Percentiles rank a stretch among this genome's conserved stretches.
Conservation (phyloP, 1,139 yeast species). For the Lodderomyces beijingensis region DNA sequence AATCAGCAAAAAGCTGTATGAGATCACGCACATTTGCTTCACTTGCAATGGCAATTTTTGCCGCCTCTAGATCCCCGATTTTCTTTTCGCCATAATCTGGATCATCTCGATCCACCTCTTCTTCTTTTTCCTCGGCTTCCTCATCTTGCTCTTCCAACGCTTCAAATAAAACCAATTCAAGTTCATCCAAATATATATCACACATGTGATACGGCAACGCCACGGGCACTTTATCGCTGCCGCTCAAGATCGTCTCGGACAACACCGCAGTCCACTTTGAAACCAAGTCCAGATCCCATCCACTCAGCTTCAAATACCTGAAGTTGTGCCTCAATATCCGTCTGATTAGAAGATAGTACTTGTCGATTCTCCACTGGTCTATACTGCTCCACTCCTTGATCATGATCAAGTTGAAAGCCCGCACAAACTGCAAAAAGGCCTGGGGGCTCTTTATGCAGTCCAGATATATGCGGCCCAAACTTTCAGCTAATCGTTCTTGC, state of each 20-base stretch:
- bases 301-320: slow-evolving; percentile 45
- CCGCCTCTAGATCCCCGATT: slow-evolving; percentile 20
- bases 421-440: slow-evolving; percentile 41
- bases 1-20: slow-evolving; percentile 53
- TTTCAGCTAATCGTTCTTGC: slow-evolving; percentile 78
- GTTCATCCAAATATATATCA: slow-evolving; percentile 82
- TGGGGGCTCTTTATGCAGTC: slow-evolving; percentile 31
- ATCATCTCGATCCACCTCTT: slow-evolving; percentile 33
- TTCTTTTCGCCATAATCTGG: slow-evolving; percentile 18
- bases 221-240: slow-evolving; percentile 56
- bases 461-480: slow-evolving; percentile 60
- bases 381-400: slow-evolving; percentile 78
- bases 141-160: slow-evolving; percentile 37
- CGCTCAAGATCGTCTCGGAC: slow-evolving; percentile 48
- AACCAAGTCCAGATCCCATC: slow-evolving; percentile 55
- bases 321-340: slow-evolving; percentile 67
- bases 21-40: slow-evolving; percentile 53
- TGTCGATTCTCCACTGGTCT: slow-evolving; percentile 86
- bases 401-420: slow-evolving; percentile 81
- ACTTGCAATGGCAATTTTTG: slow-evolving; percentile 30
- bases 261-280: slow-evolving; percentile 42
- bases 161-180: slow-evolving; percentile 60
- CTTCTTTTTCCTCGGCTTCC: too few relatives aligned
- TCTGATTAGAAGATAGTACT: slow-evolving; percentile 77
- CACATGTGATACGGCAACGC: slow-evolving; percentile 83